A percentile compares a stretch with the other conserved stretches of the same genome.
Conservation (phyloP, 176 grass and related monocot genomes). For the Lolium perenne region DNA sequence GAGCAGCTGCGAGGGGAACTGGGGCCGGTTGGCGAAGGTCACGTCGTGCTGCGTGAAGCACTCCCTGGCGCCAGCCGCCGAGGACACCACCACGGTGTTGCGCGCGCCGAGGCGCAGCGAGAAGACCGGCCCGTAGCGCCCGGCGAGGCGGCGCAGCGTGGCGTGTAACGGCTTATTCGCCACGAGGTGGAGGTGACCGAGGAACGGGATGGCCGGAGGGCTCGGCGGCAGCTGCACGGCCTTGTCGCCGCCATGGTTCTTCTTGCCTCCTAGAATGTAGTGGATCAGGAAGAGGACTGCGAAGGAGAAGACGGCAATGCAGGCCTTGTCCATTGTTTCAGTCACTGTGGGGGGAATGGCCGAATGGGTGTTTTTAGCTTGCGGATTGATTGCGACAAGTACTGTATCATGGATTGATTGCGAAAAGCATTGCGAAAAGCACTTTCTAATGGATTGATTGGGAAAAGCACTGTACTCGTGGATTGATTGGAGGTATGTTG, state of each 20-base stretch:
- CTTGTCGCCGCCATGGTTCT: neutral
- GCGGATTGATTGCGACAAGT: neutral
- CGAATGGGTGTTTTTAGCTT: neutral
- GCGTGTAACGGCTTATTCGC: slow-evolving; percentile 48
- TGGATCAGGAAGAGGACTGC: slow-evolving; percentile 45
- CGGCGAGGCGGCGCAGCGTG: slow-evolving; percentile 37
- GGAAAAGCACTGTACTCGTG: no score
- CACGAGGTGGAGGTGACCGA: slow-evolving; percentile 72
- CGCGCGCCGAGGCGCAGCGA: slow-evolving; percentile 55
- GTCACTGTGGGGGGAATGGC: neutral
- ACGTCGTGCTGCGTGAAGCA: slow-evolving; percentile 67
- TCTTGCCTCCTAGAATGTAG: slow-evolving; percentile 23
- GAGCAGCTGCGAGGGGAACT: slow-evolving; percentile 35
- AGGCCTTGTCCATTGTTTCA: slow-evolving; percentile 36
- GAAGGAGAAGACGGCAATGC: slow-evolving; percentile 8
- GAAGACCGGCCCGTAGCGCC: slow-evolving; percentile 52
- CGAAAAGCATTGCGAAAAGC: no score
- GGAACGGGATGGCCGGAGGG: slow-evolving; percentile 46
- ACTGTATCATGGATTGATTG: no score
- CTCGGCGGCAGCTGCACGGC: slow-evolving; percentile 38
- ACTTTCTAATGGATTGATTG: no score
- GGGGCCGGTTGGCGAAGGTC: slow-evolving; percentile 66
- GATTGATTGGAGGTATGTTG: neutral
- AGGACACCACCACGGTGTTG: slow-evolving; percentile 57
- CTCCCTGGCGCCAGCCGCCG: slow-evolving; percentile 30